Conservation (phyloP, 2,329 filamentous ascomycete genomes). For the Macrophomina pseudophaseolina region DNA sequence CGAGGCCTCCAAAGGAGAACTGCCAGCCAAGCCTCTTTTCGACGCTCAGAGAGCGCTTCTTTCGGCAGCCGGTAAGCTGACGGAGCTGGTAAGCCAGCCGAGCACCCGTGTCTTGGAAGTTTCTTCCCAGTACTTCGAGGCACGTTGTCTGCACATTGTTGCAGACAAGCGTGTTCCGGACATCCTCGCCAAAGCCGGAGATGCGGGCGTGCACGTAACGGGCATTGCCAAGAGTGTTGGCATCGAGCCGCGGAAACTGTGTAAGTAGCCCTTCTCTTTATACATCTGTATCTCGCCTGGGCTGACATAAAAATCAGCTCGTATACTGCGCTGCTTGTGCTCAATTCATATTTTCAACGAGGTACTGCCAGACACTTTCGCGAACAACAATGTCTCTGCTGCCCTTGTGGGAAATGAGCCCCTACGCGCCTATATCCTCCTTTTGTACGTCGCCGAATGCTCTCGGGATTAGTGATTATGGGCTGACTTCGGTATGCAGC, state of each 20-base stretch:
- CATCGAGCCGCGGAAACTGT: background rate
- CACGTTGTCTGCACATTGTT: slow-evolving; percentile 42
- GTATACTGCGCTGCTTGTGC: slow-evolving; percentile 43
- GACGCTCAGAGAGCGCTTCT: slow-evolving; percentile 42
- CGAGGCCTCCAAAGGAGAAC: slow-evolving; percentile 1
- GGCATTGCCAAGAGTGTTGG: slow-evolving; percentile 27
- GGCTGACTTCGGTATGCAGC: slow-evolving; percentile 28
- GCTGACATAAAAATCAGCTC: slow-evolving; percentile 33
- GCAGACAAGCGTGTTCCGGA: slow-evolving; percentile 42
- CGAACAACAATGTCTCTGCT: slow-evolving; percentile 45
- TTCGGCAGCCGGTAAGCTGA: slow-evolving; percentile 41
- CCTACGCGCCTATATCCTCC: slow-evolving; percentile 42
- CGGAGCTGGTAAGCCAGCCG: slow-evolving; percentile 43
- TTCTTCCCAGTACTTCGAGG: slow-evolving; percentile 43
- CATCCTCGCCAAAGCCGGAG: slow-evolving; percentile 36
- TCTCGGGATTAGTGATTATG: too few relatives aligned
- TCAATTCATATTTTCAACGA: slow-evolving; percentile 45
- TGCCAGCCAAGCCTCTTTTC: slow-evolving; percentile 33
- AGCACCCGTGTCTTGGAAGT: slow-evolving; percentile 41
- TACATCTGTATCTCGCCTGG: background rate
- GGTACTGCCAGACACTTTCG: slow-evolving; percentile 37
- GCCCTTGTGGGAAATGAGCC: slow-evolving; percentile 43
- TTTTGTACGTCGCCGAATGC: slow-evolving; percentile 35
- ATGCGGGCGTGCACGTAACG: slow-evolving; percentile 34
- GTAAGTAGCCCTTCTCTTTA: background rate